Evolutionary conservation across 495 filamentous ascomycete species (phyloP), one percentile per base, ranked within the genome.

Genomic region (Aspergillus campestris): DNA sequence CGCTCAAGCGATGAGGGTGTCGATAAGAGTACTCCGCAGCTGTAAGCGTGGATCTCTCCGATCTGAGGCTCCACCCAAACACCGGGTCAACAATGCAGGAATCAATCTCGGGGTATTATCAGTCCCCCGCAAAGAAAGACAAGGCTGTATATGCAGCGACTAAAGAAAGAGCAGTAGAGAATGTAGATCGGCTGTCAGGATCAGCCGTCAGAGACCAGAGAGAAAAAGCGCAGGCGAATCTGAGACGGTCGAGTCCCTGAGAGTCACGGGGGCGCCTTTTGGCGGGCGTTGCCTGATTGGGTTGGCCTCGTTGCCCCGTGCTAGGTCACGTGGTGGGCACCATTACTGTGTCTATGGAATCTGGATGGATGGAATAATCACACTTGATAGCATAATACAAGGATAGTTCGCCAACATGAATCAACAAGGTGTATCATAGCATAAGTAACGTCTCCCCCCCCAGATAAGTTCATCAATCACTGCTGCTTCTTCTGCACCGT

Each of bases 401-500:
- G 18, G 18, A 24, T 24, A 24, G 18, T 24, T 24, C 18, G 18
- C 18, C 18, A 24, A 24, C 18, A 24, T 24, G 18, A 24, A 24
- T 24, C 24, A 40, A 35, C 38, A 35, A 39, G 18, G 18, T 24
- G 18, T 24, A 24, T 24, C 18, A 24, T 24, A 24, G 18, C 18
- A 24, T 24, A 24, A 35, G 14, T 37, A 34, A 39, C 24, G 35
- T 37, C 31, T 44, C 12, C 18, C 42, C 28, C 31, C 35, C 38
- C 39, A 39, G 30, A 39, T 35, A 41, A 18, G 33, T 31, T 7
- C 13, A 34, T 35, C 31, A 50, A 47, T 55, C 50, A 71, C 68
- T 84, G 73, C 61, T 84, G 78, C 71, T 94, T 94, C 77, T 86
- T 94, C 67, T 94, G 86, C 44, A 80, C 86, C 30, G 77, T 72